Conservation (phyloP, 2,329 filamentous ascomycete species). For the Didymosphaeria variabile region DNA sequence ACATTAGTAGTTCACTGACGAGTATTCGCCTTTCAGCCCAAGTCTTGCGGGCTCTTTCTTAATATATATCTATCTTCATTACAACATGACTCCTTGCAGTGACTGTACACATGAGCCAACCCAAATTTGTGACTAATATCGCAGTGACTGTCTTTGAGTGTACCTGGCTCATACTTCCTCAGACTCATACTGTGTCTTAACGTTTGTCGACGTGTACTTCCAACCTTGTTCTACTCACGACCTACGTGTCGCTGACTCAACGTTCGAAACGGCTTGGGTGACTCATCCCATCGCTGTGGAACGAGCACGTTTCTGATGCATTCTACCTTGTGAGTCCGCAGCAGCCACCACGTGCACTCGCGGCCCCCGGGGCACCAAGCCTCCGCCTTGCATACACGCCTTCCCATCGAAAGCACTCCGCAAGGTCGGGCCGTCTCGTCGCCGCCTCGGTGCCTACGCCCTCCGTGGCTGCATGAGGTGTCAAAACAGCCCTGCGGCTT, state of each 20-base stretch:
- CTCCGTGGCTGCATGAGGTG: no score
- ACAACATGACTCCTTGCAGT: conserved; percentile 5
- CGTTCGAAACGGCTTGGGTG: no score
- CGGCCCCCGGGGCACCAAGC: no score
- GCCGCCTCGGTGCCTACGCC: no score
- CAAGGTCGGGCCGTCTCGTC: no score
- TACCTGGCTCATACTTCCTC: not conserved
- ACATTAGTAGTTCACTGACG: not conserved
- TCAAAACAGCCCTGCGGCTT: no score
- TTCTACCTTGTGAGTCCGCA: no score
- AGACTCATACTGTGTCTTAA: not conserved
- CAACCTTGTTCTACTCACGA: not conserved
- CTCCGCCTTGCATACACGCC: no score
- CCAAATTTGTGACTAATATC: not conserved
- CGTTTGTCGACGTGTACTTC: not conserved
- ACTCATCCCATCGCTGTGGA: no score
- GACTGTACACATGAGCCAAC: not conserved
- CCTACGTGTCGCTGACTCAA: not conserved
- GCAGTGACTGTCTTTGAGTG: not conserved
- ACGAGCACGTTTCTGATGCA: no score
- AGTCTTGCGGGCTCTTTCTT: not conserved
- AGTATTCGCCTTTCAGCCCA: conserved; percentile 1
- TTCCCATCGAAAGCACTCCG: no score
- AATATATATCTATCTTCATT: conserved; percentile 4
- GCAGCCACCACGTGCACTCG: no score